phyloP scores from a whole-genome alignment of 2,329 filamentous ascomycete genomes.

The Calonectria hawksworthii region DNA sequence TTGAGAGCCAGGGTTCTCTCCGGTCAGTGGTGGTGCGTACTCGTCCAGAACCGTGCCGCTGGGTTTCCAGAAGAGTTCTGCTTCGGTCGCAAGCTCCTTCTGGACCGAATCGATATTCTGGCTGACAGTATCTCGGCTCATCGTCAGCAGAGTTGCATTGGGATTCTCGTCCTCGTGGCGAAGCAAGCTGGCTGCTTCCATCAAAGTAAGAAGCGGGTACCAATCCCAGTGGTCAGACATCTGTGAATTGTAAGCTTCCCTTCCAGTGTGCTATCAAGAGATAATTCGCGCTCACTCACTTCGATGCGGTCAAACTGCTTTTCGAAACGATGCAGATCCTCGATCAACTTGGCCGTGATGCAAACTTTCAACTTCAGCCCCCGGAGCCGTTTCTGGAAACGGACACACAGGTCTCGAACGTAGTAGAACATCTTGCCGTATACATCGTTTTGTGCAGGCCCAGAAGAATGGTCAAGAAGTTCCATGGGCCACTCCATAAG shows the following conservation, averaged over 20 bases:
- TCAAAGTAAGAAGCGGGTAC: conserved; percentile 24
- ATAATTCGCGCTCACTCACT: not conserved
- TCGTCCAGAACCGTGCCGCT: conserved; percentile 32
- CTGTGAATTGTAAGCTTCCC: conserved; percentile 28
- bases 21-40: conserved; percentile 33
- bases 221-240: conserved; percentile 35
- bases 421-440: conserved; percentile 49
- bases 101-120: not conserved
- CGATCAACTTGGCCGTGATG: not conserved
- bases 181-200: conserved; percentile 28
- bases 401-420: conserved; percentile 36
- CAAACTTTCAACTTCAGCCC: conserved; percentile 10
- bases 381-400: conserved; percentile 36
- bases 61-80: not conserved
- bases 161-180: conserved; percentile 44
- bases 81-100: conserved; percentile 22
- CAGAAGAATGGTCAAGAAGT: conserved; percentile 34
- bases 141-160: conserved; percentile 40
- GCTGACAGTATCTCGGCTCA: conserved; percentile 29
- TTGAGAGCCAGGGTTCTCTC: not conserved
- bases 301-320: conserved; percentile 36
- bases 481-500: conserved; percentile 48
- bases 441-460: conserved; percentile 40
- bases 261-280: not conserved
- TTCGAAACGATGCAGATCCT: not conserved